Conservation (phyloP, 768 basidiomycete genomes). For the Amanita molliuscula region DNA sequence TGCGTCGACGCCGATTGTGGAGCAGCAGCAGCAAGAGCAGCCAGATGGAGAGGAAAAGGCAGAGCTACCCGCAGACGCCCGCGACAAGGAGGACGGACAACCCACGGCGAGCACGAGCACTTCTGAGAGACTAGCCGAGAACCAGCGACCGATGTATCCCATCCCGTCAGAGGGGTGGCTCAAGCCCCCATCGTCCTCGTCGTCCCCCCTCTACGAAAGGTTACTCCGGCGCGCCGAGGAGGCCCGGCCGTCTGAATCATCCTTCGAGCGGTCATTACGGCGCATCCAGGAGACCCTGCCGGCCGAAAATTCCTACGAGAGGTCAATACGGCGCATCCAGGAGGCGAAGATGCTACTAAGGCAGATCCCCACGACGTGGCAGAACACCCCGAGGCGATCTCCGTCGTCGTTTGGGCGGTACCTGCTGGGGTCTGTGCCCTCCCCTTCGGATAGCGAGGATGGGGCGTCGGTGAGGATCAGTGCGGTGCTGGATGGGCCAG, state of each 20-base stretch:
- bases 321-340: not conserved
- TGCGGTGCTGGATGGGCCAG: not conserved
- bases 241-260: too few species aligned
- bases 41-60: not conserved
- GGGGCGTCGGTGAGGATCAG: not conserved
- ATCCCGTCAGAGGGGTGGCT: conserved; percentile 2
- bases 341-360: not conserved
- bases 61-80: too few species aligned
- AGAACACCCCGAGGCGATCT: not conserved
- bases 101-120: too few species aligned
- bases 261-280: not conserved
- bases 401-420: not conserved
- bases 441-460: not conserved
- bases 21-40: not conserved
- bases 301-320: too few species aligned
- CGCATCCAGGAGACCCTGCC: not conserved
- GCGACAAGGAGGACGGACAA: not conserved
- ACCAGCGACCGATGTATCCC: conserved; percentile 1
- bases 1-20: not conserved
- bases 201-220: not conserved
- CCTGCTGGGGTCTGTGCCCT: not conserved
- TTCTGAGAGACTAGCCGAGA: not conserved
- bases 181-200: not conserved
- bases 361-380: not conserved
- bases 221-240: not conserved